Base-by-base conservation (phyloP, 441 rosid species). In the Heliophila coronopifolia region DNA sequence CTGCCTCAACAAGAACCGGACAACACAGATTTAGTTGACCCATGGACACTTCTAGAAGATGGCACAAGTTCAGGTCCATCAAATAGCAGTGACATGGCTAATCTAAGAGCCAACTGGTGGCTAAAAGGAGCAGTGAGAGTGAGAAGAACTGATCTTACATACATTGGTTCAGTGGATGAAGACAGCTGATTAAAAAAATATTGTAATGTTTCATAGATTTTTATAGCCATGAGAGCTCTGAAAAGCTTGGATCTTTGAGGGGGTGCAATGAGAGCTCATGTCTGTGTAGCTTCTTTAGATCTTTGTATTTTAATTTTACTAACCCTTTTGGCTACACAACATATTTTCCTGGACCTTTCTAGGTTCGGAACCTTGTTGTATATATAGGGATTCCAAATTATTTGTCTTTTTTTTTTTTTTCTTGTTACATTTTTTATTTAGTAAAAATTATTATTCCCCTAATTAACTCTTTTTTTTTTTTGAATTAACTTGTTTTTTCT, bases 21-120 rank as follows among this genome's bases (percentile, higher is more conserved):
- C 28, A 66, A 22, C 54, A 50, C 60, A 40, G 96, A 90, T 54
- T 58, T 35, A 48, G 63, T 94, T 60, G 99, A 94, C 59, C 95
- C 98, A 3, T 94, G 99, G 99, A 81, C 73, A 9, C 83, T 94
- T 46, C 66, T 94, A 59, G 99, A 94, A 76, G 98, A 94, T 67
- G 94, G 92, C 34, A 84, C 83, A 14, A 97, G 88, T 18, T 77
- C 89, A 26, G 78, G 78, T 46, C 73, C 74, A 48, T 75, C 89
- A 33, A 69, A 81, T 27, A 66, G 69, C 70, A 77, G 75, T 41
- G 98, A 84, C 67, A 78, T 70, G 69, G 56, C 79, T 35, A 86
- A 89, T 76, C 83, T 80, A 61, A 71, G 87, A 72, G 99, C 98
- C 42, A 63, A 83, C 54, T 76, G 73, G 76, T 94, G 89, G 98